A percentile compares a stretch with the other conserved stretches of the same genome.
Evolutionary conservation across 179 eudicot species (phyloP).

Genomic region (Kewa caespitosa): DNA sequence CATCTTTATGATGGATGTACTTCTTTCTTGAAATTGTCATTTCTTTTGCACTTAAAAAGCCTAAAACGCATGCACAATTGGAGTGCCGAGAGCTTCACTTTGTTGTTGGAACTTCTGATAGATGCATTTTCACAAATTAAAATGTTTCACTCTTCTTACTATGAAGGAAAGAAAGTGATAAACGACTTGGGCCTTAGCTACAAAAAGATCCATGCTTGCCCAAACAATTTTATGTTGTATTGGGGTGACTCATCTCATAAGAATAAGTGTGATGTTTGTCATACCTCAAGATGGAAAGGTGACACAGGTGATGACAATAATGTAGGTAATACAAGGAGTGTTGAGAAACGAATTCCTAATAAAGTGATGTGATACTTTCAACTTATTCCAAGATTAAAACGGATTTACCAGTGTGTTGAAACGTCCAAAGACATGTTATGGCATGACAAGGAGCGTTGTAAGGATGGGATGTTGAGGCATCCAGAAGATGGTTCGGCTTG

Average conservation of each 20-base stretch:
- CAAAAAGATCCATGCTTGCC: conserved; percentile 19
- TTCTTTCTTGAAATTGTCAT: neutral
- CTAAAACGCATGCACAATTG: neutral
- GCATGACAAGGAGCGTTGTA: conserved; percentile 13
- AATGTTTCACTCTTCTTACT: neutral
- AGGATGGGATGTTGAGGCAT: conserved; percentile 18
- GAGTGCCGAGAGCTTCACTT: neutral
- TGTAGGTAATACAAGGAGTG: too few relatives aligned
- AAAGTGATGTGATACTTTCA: conserved; percentile 30
- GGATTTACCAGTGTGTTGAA: conserved; percentile 15
- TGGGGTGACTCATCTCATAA: neutral
- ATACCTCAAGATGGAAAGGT: neutral
- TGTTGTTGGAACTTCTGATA: neutral
- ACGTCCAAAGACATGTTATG: conserved; percentile 15
- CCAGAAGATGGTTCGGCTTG: neutral
- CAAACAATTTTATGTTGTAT: neutral
- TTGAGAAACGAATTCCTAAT: neutral
- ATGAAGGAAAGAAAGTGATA: neutral
- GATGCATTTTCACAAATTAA: neutral
- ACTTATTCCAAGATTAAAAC: conserved; percentile 22
- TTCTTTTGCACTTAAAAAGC: neutral
- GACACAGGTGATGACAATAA: neutral
- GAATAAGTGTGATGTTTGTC: neutral
- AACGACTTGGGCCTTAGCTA: conserved; percentile 16
- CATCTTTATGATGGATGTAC: too few relatives aligned